Percentiles rank a stretch among this genome's conserved stretches.
Evolutionary conservation across 805 yeast species (phyloP).

Genomic region (Isabelozyma heimii): DNA sequence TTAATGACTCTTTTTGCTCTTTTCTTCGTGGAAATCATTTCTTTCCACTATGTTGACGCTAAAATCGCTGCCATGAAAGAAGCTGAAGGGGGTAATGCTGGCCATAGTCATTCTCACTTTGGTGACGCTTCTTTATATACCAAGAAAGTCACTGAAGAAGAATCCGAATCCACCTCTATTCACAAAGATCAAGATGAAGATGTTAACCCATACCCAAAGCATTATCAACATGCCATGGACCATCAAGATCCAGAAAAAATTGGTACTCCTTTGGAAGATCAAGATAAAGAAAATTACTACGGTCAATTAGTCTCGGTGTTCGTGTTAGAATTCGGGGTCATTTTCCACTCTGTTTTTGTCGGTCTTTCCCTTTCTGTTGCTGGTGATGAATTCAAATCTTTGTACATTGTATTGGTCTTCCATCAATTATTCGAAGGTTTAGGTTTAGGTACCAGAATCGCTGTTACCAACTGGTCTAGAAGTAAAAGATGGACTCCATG

Average conservation of each 20-base stretch:
- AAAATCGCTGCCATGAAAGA: constrained; percentile 20
- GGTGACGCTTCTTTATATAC: constrained; percentile 40
- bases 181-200: not conserved
- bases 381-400: constrained; percentile 25
- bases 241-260: constrained; percentile 46
- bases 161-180: constrained; percentile 3
- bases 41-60: constrained; percentile 44
- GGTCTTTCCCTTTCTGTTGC: constrained; percentile 32
- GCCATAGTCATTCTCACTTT: constrained; percentile 54
- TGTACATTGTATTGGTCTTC: constrained; percentile 27
- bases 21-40: constrained; percentile 51
- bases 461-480: constrained; percentile 55
- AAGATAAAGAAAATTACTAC: constrained; percentile 45
- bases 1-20: constrained; percentile 50
- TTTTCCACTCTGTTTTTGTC: constrained; percentile 32
- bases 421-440: constrained; percentile 34
- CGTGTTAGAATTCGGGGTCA: constrained; percentile 29
- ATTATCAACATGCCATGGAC: constrained; percentile 42
- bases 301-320: constrained; percentile 55
- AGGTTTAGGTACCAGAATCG: constrained; percentile 42
- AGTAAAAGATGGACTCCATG: constrained; percentile 51
- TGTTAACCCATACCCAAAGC: constrained; percentile 31
- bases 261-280: constrained; percentile 31
- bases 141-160: constrained; percentile 21
- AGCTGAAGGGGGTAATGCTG: constrained; percentile 15